These are phyloP conservation scores for Colletotrichum liriopes DNA, from an alignment of 2,329 filamentous ascomycete species.

Conservation along the genomic window DNA sequence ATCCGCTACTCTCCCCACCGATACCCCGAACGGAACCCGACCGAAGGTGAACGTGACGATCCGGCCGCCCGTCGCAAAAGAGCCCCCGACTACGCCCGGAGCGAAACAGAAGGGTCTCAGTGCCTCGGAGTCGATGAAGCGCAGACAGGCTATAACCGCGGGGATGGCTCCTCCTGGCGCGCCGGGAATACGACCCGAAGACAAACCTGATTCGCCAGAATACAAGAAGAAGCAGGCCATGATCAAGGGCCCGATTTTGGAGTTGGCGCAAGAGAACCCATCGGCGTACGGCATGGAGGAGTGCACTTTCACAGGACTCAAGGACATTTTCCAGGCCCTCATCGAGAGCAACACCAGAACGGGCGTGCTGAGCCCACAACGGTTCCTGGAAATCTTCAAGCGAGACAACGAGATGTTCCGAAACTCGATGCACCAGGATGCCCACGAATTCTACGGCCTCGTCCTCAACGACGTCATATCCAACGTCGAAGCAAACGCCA, in stretches of 20 bases:
- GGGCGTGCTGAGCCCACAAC: constrained; percentile 91
- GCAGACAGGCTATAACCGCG: constrained; percentile 68
- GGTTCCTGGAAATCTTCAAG: constrained; percentile 94
- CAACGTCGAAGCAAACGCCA: constrained; percentile 91
- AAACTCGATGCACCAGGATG: constrained; percentile 97
- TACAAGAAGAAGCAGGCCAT: constrained; percentile 98
- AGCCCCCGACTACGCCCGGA: constrained; percentile 53
- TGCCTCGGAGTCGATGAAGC: constrained; percentile 70
- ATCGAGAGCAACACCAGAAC: constrained; percentile 86
- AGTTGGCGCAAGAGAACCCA: constrained; percentile 86
- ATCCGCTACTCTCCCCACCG: constrained; percentile 80
- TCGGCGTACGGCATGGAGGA: constrained; percentile 92
- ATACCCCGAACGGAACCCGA: constrained; percentile 74
- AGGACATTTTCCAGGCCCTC: constrained; percentile 95
- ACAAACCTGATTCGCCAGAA: constrained; percentile 94
- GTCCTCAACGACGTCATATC: constrained; percentile 96
- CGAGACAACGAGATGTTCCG: constrained; percentile 98
- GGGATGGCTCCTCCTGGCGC: constrained; percentile 70
- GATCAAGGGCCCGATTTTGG: constrained; percentile 87
- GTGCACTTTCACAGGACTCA: constrained; percentile 92
- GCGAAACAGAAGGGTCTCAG: constrained; percentile 69
- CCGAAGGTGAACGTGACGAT: constrained; percentile 74
- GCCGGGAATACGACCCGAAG: constrained; percentile 80
- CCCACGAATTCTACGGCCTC: constrained; percentile 95
- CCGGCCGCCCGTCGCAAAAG: constrained; percentile 68